phyloP scores from a whole-genome alignment of 306 rosid species.

The Inga leiocalycina region DNA sequence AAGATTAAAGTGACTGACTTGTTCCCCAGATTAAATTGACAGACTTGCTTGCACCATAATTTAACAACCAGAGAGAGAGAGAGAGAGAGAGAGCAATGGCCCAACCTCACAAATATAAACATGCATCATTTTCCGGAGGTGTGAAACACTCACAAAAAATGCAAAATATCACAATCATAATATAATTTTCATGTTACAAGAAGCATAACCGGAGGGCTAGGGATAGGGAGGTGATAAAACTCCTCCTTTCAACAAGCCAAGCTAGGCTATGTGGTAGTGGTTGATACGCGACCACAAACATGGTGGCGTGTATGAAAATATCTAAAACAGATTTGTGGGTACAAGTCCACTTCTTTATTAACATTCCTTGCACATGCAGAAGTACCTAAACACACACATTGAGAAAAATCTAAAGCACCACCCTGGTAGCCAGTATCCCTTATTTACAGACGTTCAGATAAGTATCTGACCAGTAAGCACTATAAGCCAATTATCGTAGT shows the following conservation, averaged over 20 bases:
- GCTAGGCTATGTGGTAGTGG: neutral
- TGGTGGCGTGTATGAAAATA: neutral
- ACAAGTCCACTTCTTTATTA: slow-evolving; percentile 1
- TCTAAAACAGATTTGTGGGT: neutral
- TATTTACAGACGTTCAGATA: slow-evolving; percentile 12
- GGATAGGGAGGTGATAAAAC: neutral
- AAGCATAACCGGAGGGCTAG: neutral
- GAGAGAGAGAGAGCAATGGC: neutral
- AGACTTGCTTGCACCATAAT: neutral
- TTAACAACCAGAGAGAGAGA: neutral
- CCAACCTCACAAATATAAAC: neutral
- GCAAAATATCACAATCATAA: neutral
- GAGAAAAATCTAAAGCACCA: neutral
- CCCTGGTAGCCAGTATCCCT: neutral
- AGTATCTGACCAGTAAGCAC: neutral
- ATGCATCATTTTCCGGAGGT: neutral
- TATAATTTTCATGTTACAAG: neutral
- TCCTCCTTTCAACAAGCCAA: slow-evolving; percentile 19
- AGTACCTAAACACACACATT: neutral
- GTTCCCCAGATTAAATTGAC: neutral
- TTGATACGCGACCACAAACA: neutral
- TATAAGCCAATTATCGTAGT: neutral
- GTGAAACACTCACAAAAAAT: neutral
- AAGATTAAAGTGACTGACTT: neutral
- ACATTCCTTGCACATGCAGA: neutral